Percentiles rank a stretch among this genome's conserved stretches.
These are phyloP conservation scores for Colletotrichum nymphaeae DNA, from an alignment of 2,329 filamentous ascomycete species.

Conservation along the genomic window DNA sequence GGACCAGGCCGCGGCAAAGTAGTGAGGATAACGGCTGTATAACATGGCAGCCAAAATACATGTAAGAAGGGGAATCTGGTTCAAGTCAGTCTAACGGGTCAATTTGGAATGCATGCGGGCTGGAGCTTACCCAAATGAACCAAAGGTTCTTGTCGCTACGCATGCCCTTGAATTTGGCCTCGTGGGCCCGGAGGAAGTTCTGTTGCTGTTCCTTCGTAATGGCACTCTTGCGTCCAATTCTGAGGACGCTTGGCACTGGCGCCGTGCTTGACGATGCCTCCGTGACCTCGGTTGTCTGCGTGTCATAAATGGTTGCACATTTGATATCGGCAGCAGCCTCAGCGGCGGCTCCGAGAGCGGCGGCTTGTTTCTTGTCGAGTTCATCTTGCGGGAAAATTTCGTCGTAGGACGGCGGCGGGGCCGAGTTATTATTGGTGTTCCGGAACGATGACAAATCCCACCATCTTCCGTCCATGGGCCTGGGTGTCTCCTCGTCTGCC, in stretches of 20 bases:
- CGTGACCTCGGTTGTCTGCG: slow-evolving; percentile 49
- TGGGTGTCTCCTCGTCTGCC: slow-evolving; percentile 51
- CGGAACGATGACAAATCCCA: slow-evolving; percentile 74
- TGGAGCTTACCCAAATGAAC: slow-evolving; percentile 72
- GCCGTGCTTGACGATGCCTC: slow-evolving; percentile 39
- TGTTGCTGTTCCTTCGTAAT: slow-evolving; percentile 75
- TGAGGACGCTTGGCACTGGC: slow-evolving; percentile 54
- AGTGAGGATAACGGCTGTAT: slow-evolving; percentile 62
- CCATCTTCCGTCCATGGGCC: slow-evolving; percentile 69
- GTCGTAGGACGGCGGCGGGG: slow-evolving; percentile 79
- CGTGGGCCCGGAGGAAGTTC: slow-evolving; percentile 69
- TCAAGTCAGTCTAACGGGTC: slow-evolving; percentile 37
- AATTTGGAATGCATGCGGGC: too few relatives aligned
- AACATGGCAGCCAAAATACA: slow-evolving; percentile 61
- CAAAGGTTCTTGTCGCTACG: slow-evolving; percentile 74
- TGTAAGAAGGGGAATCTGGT: slow-evolving; percentile 61
- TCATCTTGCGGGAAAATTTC: slow-evolving; percentile 76
- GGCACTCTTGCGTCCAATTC: slow-evolving; percentile 71
- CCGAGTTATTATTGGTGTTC: slow-evolving; percentile 55
- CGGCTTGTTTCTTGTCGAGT: slow-evolving; percentile 66
- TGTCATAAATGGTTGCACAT: slow-evolving; percentile 64
- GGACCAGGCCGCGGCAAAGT: slow-evolving; percentile 44
- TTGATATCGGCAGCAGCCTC: slow-evolving; percentile 70
- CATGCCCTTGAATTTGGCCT: slow-evolving; percentile 71
- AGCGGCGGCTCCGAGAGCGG: slow-evolving; percentile 67